Conservation (phyloP, 345 rosid genomes). For the Erucastrum elatum region DNA sequence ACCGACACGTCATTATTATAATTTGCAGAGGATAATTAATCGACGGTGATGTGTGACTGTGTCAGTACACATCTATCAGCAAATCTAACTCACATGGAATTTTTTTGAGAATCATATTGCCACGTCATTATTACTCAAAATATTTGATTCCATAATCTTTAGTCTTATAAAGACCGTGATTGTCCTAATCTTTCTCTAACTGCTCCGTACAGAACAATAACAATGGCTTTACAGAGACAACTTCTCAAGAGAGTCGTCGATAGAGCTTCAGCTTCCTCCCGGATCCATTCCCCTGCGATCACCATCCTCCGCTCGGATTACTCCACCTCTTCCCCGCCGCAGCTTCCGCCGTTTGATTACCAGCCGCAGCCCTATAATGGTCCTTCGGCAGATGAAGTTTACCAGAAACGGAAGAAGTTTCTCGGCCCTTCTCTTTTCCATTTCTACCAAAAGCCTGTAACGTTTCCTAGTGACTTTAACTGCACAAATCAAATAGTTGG, state of each 20-base stretch:
- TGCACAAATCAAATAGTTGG: background rate
- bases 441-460: conserved; percentile 83
- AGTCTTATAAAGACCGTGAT: background rate
- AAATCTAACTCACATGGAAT: background rate
- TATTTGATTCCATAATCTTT: background rate
- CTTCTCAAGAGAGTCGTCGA: conserved; percentile 43
- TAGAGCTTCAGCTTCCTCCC: conserved; percentile 29
- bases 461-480: conserved; percentile 9
- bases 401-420: conserved; percentile 74
- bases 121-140: background rate
- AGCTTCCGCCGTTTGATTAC: conserved; percentile 69
- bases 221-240: conserved; percentile 50
- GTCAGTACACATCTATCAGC: background rate
- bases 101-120: background rate
- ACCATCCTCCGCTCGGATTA: conserved; percentile 26
- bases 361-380: conserved; percentile 74
- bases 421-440: conserved; percentile 88
- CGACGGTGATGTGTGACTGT: background rate
- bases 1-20: background rate
- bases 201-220: conserved; percentile 1
- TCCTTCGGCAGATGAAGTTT: conserved; percentile 66
- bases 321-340: conserved; percentile 48
- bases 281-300: background rate
- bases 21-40: background rate
- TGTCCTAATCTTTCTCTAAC: background rate